These are phyloP conservation scores for Calonectria hongkongensis DNA, from an alignment of 2,329 filamentous ascomycete species.

Conservation along the genomic window DNA sequence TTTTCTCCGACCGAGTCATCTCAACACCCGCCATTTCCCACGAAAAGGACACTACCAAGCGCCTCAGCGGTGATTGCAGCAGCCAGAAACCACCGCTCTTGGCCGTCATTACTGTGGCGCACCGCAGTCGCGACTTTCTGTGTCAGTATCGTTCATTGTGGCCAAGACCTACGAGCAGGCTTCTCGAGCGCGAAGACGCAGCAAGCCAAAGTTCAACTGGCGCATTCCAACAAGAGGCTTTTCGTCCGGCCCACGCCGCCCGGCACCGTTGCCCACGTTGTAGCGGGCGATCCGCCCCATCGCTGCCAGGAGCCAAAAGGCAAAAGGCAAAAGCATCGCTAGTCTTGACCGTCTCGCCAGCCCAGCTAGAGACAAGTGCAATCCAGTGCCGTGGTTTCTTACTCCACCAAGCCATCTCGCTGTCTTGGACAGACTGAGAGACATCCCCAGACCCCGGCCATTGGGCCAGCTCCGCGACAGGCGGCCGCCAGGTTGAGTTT, in stretches of 20 bases:
- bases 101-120: slow-evolving; percentile 51
- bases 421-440: slow-evolving; percentile 52
- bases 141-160: slow-evolving; percentile 45
- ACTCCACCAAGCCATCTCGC: slow-evolving; percentile 50
- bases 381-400: slow-evolving; percentile 60
- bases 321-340: slow-evolving; percentile 48
- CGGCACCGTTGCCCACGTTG: slow-evolving; percentile 50
- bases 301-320: slow-evolving; percentile 39
- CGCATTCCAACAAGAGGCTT: slow-evolving; percentile 47
- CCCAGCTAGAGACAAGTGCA: slow-evolving; percentile 55
- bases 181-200: slow-evolving; percentile 32
- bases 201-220: slow-evolving; percentile 37
- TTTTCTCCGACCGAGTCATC: slow-evolving; percentile 29
- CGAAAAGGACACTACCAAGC: slow-evolving; percentile 36
- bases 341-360: slow-evolving; percentile 51
- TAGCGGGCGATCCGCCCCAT: slow-evolving; percentile 42
- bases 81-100: slow-evolving; percentile 47
- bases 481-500: slow-evolving; percentile 53
- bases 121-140: slow-evolving; percentile 45
- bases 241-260: slow-evolving; percentile 46
- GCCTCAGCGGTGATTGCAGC: slow-evolving; percentile 45
- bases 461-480: slow-evolving; percentile 54
- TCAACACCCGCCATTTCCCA: slow-evolving; percentile 23
- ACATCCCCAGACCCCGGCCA: slow-evolving; percentile 55
- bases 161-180: neutral